A percentile compares a stretch with the other conserved stretches of the same genome.
phyloP scores from a whole-genome alignment of 352 stramenopile genomes.

The Pythium phragmitis region DNA sequence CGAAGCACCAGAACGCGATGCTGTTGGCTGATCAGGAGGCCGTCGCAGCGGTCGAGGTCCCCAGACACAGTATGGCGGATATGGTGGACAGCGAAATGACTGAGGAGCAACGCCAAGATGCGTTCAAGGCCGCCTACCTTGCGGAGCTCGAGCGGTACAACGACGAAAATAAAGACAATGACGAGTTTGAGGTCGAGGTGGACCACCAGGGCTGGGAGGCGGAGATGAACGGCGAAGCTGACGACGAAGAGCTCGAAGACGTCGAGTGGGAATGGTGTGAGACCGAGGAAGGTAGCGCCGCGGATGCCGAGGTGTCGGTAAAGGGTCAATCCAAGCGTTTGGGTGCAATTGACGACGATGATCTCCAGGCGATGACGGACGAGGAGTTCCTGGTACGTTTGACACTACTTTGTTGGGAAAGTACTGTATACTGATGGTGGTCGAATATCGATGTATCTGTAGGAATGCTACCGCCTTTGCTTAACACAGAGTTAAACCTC shows the following conservation, averaged over 20 bases:
- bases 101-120: slow-evolving; percentile 79
- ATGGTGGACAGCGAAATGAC: slow-evolving; percentile 71
- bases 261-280: slow-evolving; percentile 88
- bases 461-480: slow-evolving; percentile 79
- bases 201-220: slow-evolving; percentile 84
- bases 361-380: slow-evolving; percentile 81
- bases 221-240: slow-evolving; percentile 74
- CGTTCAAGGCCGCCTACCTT: slow-evolving; percentile 81
- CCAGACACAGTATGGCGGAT: slow-evolving; percentile 53
- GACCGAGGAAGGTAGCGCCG: slow-evolving; percentile 38
- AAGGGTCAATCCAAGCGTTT: slow-evolving; percentile 65
- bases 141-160: slow-evolving; percentile 86
- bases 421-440: neutral
- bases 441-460: slow-evolving; percentile 10
- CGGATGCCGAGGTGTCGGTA: slow-evolving; percentile 62
- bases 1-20: slow-evolving; percentile 54
- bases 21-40: slow-evolving; percentile 36
- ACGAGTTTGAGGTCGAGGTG: slow-evolving; percentile 78
- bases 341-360: slow-evolving; percentile 70
- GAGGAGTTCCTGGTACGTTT: slow-evolving; percentile 80
- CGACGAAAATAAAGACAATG: slow-evolving; percentile 71
- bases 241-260: slow-evolving; percentile 79
- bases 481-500: slow-evolving; percentile 25
- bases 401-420: neutral
- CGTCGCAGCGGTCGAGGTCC: slow-evolving; percentile 27